Base-by-base conservation (phyloP, 345 rosid genomes). In the Salix suchowensis region DNA sequence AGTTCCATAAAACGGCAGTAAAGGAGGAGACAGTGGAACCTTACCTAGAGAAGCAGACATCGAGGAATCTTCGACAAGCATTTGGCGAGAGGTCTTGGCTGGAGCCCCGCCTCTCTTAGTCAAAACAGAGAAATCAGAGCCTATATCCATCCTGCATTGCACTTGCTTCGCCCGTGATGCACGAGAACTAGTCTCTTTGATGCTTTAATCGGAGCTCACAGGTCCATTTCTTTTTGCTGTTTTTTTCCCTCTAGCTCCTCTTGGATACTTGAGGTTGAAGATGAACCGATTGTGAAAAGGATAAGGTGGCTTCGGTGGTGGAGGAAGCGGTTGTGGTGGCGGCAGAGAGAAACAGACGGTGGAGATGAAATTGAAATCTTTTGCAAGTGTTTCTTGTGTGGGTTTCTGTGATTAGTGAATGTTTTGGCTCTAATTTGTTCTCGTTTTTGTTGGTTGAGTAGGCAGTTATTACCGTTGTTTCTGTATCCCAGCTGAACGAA, bases 151-250 rank as follows among this genome's bases (percentile, higher is more conserved):
- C 97, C 2, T 80, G 81, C 93, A 16, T 93, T 93, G 97, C 98
- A 93, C 68, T 97, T 90, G 90, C 98, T 95, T 92, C 93, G 96
- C 16, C 98, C 97, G 77, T 95, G 98, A 86, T 97, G 89, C 74
- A 95, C 98, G 69, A 95, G 86, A 36, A 93, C 91, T 80, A 93
- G 97, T 72, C 98, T 79, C 88, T 95, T 95, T 74, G 92, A 87
- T 42, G 73, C 87, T 77, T 79, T 81, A 37, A 90, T 80, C 88
- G 28, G 86, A 76, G 36, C 75, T 81, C 62, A 3, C 12, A 58
- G 65, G 34, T 67, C 76, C 34, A 67, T 67, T 21, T 80, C 81
- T 40, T 67, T 34, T 76, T 26, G 69, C 54, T 50, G 87, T 52
- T 66, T 79, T 86, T 79, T 86, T 76, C 77, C 77, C 24, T 77